phyloP scores from a whole-genome alignment of 1,284 basidiomycete species.

The Rhodotorula sp. region DNA sequence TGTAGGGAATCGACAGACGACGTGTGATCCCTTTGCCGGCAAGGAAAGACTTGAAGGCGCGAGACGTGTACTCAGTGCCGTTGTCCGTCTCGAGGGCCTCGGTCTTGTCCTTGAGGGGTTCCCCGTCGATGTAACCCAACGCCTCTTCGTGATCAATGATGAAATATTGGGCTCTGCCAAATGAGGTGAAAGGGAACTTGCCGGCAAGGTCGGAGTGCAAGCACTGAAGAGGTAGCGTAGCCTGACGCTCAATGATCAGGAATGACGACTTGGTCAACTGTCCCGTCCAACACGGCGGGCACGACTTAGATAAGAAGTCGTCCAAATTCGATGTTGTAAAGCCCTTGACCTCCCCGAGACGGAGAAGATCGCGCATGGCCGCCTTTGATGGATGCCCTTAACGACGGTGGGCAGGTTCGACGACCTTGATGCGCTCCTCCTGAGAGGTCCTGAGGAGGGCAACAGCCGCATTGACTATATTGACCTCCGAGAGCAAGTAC shows the following conservation, averaged over 20 bases:
- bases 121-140: background rate
- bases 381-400: no score
- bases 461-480: background rate
- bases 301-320: background rate
- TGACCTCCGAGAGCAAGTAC: background rate
- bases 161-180: slow-evolving; percentile 1
- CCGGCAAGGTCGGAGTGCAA: slow-evolving; percentile 9
- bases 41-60: background rate
- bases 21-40: slow-evolving; percentile 43
- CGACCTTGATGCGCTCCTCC: background rate
- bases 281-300: background rate
- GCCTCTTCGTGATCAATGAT: background rate
- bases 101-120: no score
- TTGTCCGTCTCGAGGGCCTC: slow-evolving; percentile 3
- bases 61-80: background rate
- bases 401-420: background rate
- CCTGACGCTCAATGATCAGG: background rate
- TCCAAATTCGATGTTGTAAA: slow-evolving; percentile 3
- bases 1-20: slow-evolving; percentile 50
- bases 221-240: background rate
- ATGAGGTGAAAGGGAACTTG: background rate
- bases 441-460: background rate
- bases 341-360: background rate
- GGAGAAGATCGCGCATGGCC: slow-evolving; percentile 4
- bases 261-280: background rate